Conservation (phyloP, 2,329 filamentous ascomycete genomes). For the Metarhizium brunneum region DNA sequence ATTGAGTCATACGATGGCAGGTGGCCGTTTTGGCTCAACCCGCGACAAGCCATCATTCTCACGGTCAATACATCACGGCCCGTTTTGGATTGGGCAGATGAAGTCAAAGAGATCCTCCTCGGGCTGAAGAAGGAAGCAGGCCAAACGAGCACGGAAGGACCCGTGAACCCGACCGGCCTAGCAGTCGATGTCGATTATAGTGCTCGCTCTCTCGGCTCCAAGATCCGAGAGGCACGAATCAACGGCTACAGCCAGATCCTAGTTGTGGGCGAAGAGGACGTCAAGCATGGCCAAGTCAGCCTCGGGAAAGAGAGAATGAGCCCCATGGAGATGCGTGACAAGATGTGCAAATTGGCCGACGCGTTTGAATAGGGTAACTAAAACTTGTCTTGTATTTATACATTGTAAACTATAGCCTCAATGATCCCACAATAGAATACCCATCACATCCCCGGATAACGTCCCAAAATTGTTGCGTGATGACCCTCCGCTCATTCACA, state of each 20-base stretch:
- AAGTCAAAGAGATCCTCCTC: slow-evolving; percentile 39
- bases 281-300: slow-evolving; percentile 47
- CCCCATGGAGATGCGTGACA: slow-evolving; percentile 33
- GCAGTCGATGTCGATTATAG: slow-evolving; percentile 63
- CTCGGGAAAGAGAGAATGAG: slow-evolving; percentile 30
- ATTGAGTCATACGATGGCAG: slow-evolving; percentile 74
- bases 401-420: background rate
- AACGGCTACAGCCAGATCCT: slow-evolving; percentile 68
- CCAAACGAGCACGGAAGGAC: slow-evolving; percentile 28
- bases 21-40: slow-evolving; percentile 86
- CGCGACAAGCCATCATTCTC: slow-evolving; percentile 65
- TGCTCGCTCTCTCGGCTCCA: slow-evolving; percentile 53
- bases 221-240: slow-evolving; percentile 60
- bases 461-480: too few relatives aligned
- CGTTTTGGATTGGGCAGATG: slow-evolving; percentile 40
- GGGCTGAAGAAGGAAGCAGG: slow-evolving; percentile 29
- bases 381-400: background rate
- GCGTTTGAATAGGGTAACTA: slow-evolving; percentile 32
- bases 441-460: too few relatives aligned
- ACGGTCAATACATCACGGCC: slow-evolving; percentile 56
- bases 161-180: slow-evolving; percentile 49
- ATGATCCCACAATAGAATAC: background rate
- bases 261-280: slow-evolving; percentile 59
- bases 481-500: too few relatives aligned
- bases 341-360: slow-evolving; percentile 36